A percentile compares a stretch with the other conserved stretches of the same genome.
Evolutionary conservation across 2,329 filamentous ascomycete species (phyloP).

Genomic region (Colletotrichum chrysophilum): DNA sequence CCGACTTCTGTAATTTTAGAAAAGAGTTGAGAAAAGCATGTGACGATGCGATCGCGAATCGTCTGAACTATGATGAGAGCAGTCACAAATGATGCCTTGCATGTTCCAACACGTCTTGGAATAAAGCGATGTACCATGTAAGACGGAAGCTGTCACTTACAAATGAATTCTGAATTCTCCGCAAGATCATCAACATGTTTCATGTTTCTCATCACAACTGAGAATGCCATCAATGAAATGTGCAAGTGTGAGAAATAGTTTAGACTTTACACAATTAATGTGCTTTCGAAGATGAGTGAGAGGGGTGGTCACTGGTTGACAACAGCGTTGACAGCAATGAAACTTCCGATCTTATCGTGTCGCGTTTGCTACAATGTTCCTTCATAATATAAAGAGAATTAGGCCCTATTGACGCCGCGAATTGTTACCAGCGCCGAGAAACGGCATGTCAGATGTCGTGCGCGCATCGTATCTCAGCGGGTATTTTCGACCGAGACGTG

Average conservation of each 20-base stretch:
- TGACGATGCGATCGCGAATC: background rate
- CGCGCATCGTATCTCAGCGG: background rate
- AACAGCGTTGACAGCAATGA: no score
- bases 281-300: no score
- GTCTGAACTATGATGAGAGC: background rate
- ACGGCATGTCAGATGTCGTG: background rate
- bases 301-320: no score
- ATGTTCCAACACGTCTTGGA: background rate
- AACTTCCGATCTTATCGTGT: no score
- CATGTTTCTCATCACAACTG: background rate
- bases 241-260: accelerated
- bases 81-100: background rate
- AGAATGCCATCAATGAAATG: accelerated
- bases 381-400: no score
- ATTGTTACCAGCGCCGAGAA: accelerated
- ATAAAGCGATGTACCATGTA: background rate
- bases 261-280: background rate
- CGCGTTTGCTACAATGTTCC: no score
- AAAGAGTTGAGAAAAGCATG: background rate
- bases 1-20: background rate
- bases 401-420: background rate
- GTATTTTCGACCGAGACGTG: accelerated
- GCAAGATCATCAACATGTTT: background rate
- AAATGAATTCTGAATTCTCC: background rate
- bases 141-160: background rate